phyloP scores from a whole-genome alignment of 73 alveolate species.

The Paramecium primaurelia region DNA sequence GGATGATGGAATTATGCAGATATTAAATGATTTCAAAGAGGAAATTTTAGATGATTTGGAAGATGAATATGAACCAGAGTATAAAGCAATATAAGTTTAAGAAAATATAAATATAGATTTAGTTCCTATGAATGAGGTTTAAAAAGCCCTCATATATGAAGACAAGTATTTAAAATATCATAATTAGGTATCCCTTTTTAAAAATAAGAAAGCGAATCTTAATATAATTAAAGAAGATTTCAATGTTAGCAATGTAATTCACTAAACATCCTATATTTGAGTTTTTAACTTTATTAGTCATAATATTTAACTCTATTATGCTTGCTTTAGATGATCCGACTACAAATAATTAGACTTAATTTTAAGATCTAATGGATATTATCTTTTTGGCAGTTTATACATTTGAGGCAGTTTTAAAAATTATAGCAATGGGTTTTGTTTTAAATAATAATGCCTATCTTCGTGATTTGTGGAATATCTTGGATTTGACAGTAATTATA shows the following conservation, averaged over 20 bases:
- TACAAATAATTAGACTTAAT: neutral
- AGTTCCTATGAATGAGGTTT: constrained; percentile 39
- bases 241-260: neutral
- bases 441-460: constrained; percentile 57
- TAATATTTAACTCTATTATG: constrained; percentile 65
- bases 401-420: constrained; percentile 57
- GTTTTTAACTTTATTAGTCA: constrained; percentile 16
- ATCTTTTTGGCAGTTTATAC: constrained; percentile 54
- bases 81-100: neutral
- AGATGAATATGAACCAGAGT: constrained; percentile 25
- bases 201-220: neutral
- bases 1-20: neutral
- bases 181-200: neutral
- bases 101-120: constrained; percentile 1
- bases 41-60: constrained; percentile 25
- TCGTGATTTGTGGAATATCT: constrained; percentile 79
- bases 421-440: constrained; percentile 62
- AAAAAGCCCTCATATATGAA: constrained; percentile 32
- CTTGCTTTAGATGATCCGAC: constrained; percentile 88
- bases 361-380: constrained; percentile 9
- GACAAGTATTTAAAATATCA: neutral
- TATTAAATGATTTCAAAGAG: neutral
- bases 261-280: constrained; percentile 53
- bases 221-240: neutral
- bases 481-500: constrained; percentile 71